Base-by-base conservation (phyloP, 2,329 filamentous ascomycete species). In the Aspergillus pseudotamarii region DNA sequence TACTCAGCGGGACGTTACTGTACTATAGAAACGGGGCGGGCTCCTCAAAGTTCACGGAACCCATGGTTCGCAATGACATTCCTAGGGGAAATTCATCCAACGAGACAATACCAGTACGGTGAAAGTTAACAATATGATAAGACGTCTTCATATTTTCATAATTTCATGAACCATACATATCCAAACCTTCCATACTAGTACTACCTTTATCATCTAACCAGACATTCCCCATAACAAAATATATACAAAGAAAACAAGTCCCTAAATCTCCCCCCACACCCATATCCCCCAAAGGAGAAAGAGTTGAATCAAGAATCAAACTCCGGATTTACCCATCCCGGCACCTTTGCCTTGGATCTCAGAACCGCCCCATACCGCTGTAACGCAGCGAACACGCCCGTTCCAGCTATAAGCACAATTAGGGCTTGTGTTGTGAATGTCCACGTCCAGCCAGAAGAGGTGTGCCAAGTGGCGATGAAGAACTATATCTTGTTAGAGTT, bases 401-500 rank as follows among this genome's bases (percentile, higher is more conserved):
- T 69, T 41, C 77, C 79, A 21, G 77, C 77, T 60, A 78, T 76
- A 4, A 80, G 59, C 4, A 79, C 78, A 41, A 85, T 81, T 41
- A 85, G 73, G 1, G 78, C 83, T 58, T 85, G 83, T 0, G 77
- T 75, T 5, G 80, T 79, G 65, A 85, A 84, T 0, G 82, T 83
- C 83, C 83, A 85, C 1, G 81, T 83, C 74, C 80, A 85, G 4
- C 83, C 83, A 6, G 72, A 75, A 4, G 69, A 69, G 0, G 77
- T 76, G 54, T 82, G 74, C 83, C 83, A 85, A 2, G 78, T 74
- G 0, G 81, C 75, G 66, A 85, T 84, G 68, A 85, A 85, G 71
- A 85, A 85, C 77, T 80, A 16, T 4, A 45, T 16, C 32, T 28
- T 28, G n/a, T 58, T 32, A 56, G 38, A 10, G 30, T 55, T 10